These are phyloP conservation scores for Plasmodium fragile DNA, from an alignment of 169 alveolate species.

Conservation along the genomic window DNA sequence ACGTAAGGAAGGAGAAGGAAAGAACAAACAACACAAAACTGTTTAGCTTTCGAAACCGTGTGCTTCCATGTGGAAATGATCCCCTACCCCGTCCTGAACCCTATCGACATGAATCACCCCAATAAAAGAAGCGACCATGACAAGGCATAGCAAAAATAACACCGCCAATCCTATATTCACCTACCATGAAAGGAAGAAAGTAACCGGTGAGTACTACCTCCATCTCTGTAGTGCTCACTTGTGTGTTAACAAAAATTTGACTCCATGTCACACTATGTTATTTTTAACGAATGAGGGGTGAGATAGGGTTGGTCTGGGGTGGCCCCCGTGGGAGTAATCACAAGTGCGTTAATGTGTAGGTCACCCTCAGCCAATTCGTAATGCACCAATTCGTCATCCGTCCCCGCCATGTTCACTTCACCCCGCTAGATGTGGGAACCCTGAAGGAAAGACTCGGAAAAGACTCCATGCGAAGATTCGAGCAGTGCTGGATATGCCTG, in stretches of 20 bases:
- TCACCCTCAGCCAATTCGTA: neutral
- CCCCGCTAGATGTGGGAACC: conserved; percentile 88
- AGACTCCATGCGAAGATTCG: conserved; percentile 92
- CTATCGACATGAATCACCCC: neutral
- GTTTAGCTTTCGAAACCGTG: neutral
- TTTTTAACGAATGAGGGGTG: neutral
- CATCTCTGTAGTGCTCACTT: neutral
- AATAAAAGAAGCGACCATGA: conserved; percentile 80
- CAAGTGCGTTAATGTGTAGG: neutral
- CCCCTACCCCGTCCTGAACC: neutral
- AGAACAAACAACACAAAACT: neutral
- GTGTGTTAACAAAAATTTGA: neutral
- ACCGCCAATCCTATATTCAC: conserved; percentile 93
- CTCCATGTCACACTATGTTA: neutral
- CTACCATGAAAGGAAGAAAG: conserved; percentile 91
- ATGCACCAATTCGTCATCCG: neutral
- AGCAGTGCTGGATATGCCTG: conserved; percentile 94
- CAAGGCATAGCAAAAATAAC: conserved; percentile 94
- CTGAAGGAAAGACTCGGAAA: conserved; percentile 91
- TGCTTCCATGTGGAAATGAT: neutral
- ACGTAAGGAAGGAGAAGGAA: neutral
- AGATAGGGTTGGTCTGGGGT: neutral
- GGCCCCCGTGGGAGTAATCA: neutral
- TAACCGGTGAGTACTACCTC: conserved; percentile 78
- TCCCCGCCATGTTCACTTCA: neutral